Evolutionary conservation across 2,329 filamentous ascomycete species (phyloP).

Genomic region (Metarhizium humberi): DNA sequence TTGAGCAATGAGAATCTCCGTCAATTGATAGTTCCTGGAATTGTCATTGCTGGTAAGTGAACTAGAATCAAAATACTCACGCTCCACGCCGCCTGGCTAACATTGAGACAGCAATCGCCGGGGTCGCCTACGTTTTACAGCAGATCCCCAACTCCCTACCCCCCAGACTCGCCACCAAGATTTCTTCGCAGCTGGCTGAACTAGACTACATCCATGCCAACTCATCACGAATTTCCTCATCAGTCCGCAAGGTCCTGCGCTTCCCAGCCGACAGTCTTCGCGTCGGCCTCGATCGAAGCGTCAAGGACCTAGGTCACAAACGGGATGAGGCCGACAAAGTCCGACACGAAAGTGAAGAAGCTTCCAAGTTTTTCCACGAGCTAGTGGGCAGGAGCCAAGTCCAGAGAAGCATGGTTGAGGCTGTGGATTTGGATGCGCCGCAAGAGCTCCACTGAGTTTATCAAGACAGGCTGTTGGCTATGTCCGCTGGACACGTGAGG

Average conservation of each 20-base stretch:
- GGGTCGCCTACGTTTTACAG: slow-evolving; percentile 70
- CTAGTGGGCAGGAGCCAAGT: slow-evolving; percentile 58
- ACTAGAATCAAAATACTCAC: neutral
- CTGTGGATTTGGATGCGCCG: slow-evolving; percentile 46
- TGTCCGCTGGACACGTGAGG: neutral
- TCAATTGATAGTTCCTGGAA: slow-evolving; percentile 69
- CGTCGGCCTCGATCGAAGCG: slow-evolving; percentile 70
- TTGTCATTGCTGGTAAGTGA: slow-evolving; percentile 67
- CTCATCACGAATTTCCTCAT: slow-evolving; percentile 69
- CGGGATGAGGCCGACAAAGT: slow-evolving; percentile 78
- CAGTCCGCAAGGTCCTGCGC: slow-evolving; percentile 82
- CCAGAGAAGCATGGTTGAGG: slow-evolving; percentile 40
- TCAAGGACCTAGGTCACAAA: slow-evolving; percentile 71
- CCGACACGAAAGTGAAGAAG: slow-evolving; percentile 74
- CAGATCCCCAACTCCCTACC: slow-evolving; percentile 87
- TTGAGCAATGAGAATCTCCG: slow-evolving; percentile 74
- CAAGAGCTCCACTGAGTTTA: slow-evolving; percentile 25
- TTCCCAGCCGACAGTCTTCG: slow-evolving; percentile 81
- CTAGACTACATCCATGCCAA: slow-evolving; percentile 93
- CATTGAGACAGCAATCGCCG: slow-evolving; percentile 51
- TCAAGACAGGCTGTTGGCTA: neutral
- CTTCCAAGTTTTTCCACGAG: slow-evolving; percentile 83
- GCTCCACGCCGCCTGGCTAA: neutral
- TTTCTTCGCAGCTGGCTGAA: slow-evolving; percentile 66
- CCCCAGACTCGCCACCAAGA: slow-evolving; percentile 73